These are phyloP conservation scores for Trichopus zeylanicus DNA, from an alignment of 116 monocot genomes.

Conservation along the genomic window DNA sequence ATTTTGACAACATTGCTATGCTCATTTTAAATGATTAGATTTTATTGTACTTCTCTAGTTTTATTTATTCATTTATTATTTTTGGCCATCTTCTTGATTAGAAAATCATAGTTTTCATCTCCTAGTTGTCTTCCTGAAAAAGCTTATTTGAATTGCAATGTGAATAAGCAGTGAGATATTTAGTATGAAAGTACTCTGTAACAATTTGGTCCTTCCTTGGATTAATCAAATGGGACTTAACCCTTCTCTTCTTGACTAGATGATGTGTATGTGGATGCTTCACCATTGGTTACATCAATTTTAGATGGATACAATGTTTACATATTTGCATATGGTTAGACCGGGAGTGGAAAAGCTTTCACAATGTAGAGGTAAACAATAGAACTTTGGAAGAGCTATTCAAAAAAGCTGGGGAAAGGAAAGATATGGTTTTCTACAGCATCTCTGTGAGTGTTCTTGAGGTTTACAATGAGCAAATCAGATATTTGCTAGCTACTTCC, in stretches of 20 bases:
- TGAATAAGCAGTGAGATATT: background rate
- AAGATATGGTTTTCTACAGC: constrained; percentile 48
- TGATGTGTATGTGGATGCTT: constrained; percentile 78
- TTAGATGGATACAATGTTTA: constrained; percentile 95
- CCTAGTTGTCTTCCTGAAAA: too few species aligned
- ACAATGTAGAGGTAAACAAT: constrained; percentile 97
- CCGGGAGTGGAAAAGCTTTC: constrained; percentile 89
- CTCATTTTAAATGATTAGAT: too few species aligned
- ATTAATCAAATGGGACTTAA: too few species aligned
- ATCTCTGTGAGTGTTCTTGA: constrained; percentile 90
- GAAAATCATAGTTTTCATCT: too few species aligned
- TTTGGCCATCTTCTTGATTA: too few species aligned
- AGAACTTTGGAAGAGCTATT: constrained; percentile 84
- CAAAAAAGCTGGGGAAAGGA: constrained; percentile 52
- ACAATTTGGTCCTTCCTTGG: too few species aligned
- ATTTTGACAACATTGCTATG: too few species aligned
- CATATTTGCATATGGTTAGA: constrained; percentile 95
- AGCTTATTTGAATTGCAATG: too few species aligned
- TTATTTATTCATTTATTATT: too few species aligned
- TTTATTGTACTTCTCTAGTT: too few species aligned
- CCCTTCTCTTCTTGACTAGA: constrained; percentile 27
- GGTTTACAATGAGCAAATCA: constrained; percentile 89
- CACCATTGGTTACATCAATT: constrained; percentile 73
- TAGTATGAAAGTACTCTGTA: background rate
- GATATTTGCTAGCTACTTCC: constrained; percentile 69